phyloP scores from a whole-genome alignment of 176 grass and related monocot genomes.

The Cymbopogon citratus region DNA sequence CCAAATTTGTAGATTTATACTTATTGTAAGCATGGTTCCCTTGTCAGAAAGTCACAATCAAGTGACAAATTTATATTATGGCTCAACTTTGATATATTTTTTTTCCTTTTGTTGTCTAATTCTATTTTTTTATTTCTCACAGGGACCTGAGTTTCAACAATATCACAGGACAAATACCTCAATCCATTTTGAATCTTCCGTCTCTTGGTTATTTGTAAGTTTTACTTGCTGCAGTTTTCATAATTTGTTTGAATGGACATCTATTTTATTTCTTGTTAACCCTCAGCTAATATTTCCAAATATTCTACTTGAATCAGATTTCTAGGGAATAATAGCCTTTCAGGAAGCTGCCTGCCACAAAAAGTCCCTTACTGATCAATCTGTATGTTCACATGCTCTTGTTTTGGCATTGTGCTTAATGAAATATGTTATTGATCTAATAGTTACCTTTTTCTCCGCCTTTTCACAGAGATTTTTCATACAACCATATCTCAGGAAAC shows the following conservation, averaged over 20 bases:
- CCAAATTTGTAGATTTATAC: conserved; percentile 37
- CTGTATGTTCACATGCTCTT: too few species aligned
- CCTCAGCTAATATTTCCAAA: conserved; percentile 8
- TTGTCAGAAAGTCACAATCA: too few species aligned
- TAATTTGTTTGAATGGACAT: neutral
- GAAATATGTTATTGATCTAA: too few species aligned
- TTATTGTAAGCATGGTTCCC: too few species aligned
- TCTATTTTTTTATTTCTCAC: neutral
- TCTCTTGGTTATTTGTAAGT: conserved; percentile 59
- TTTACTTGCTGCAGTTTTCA: conserved; percentile 1
- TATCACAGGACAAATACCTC: conserved; percentile 65
- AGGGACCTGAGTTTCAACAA: conserved; percentile 97
- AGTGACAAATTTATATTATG: neutral
- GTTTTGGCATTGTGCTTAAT: too few species aligned
- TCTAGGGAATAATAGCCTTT: conserved; percentile 82
- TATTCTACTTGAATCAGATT: conserved; percentile 49
- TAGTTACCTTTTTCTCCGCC: too few species aligned
- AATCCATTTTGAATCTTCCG: conserved; percentile 55
- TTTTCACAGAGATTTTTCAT: too few species aligned
- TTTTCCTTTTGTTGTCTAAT: conserved; percentile 23
- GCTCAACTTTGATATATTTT: neutral
- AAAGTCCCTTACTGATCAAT: neutral
- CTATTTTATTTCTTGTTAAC: neutral
- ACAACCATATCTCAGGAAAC: too few species aligned
- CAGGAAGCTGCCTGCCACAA: conserved; percentile 53